These are phyloP conservation scores for Boletellus ananas DNA, from an alignment of 768 basidiomycete species.

Conservation along the genomic window DNA sequence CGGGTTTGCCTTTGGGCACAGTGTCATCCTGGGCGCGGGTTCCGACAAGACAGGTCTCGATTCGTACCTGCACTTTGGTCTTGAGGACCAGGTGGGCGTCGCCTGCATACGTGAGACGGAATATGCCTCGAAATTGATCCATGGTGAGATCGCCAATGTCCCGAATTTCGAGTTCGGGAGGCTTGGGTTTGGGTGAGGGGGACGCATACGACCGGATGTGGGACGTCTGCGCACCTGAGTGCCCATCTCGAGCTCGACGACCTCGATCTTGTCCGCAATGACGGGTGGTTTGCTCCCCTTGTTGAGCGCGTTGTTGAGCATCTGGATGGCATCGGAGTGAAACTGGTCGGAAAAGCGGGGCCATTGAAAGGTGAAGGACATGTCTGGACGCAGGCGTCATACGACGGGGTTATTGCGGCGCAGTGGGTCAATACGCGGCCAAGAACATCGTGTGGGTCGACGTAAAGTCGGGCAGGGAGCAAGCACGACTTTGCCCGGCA, in stretches of 20 bases:
- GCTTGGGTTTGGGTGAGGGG: slow-evolving; percentile 44
- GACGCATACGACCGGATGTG: not conserved
- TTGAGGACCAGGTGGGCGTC: slow-evolving; percentile 85
- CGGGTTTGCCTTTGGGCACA: slow-evolving; percentile 74
- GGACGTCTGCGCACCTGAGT: slow-evolving; percentile 62
- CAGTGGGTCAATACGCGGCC: slow-evolving; percentile 1
- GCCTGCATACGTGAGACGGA: slow-evolving; percentile 90
- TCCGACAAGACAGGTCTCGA: not conserved
- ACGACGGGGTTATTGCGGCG: not conserved
- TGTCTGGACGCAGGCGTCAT: slow-evolving; percentile 25
- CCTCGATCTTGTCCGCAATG: slow-evolving; percentile 96
- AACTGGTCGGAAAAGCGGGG: slow-evolving; percentile 96
- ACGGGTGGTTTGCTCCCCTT: slow-evolving; percentile 97
- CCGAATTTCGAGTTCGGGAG: slow-evolving; percentile 93
- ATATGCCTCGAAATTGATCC: slow-evolving; percentile 96
- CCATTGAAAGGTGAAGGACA: slow-evolving; percentile 95
- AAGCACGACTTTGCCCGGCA: not conserved
- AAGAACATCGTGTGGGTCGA: slow-evolving; percentile 21
- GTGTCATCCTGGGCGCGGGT: slow-evolving; percentile 7
- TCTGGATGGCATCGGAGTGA: slow-evolving; percentile 91
- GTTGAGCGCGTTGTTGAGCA: slow-evolving; percentile 96
- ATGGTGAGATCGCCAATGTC: slow-evolving; percentile 96
- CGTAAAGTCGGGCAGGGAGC: slow-evolving; percentile 4
- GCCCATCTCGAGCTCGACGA: slow-evolving; percentile 99
- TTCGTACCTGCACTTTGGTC: slow-evolving; percentile 86